phyloP scores from a whole-genome alignment of 2,329 filamentous ascomycete species.

The Ophiostoma triangulosporum region DNA sequence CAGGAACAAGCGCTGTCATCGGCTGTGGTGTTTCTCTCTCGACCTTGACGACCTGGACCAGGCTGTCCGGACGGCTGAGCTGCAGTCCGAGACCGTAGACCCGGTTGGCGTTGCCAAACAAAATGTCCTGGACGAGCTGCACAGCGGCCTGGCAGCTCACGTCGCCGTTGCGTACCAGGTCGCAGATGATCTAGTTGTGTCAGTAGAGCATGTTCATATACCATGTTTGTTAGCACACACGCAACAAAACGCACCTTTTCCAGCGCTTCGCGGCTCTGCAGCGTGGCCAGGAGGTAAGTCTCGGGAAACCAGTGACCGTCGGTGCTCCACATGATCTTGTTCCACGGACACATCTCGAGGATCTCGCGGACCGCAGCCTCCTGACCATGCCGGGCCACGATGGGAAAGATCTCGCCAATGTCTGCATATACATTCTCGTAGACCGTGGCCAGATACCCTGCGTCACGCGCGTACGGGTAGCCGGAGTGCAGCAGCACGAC shows the following conservation, averaged over 20 bases:
- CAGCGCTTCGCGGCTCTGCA: slow-evolving; percentile 58
- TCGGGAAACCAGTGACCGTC: slow-evolving; percentile 72
- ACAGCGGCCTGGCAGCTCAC: slow-evolving; percentile 49
- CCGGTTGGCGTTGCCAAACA: slow-evolving; percentile 67
- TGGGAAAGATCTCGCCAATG: slow-evolving; percentile 71
- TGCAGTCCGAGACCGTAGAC: slow-evolving; percentile 51
- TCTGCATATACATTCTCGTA: slow-evolving; percentile 74
- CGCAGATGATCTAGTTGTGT: slow-evolving; percentile 42
- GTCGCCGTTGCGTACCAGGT: slow-evolving; percentile 52
- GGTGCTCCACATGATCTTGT: slow-evolving; percentile 67
- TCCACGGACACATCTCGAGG: slow-evolving; percentile 60
- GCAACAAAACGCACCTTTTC: slow-evolving; percentile 37
- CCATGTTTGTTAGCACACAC: too few relatives aligned
- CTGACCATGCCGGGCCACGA: slow-evolving; percentile 63
- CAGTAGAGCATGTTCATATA: too few relatives aligned
- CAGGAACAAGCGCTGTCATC: not conserved
- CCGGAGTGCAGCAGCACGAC: slow-evolving; percentile 69
- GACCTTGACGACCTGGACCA: not conserved
- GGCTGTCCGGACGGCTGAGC: slow-evolving; percentile 18
- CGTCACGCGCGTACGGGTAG: slow-evolving; percentile 69
- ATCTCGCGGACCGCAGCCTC: slow-evolving; percentile 56
- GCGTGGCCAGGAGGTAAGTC: slow-evolving; percentile 59
- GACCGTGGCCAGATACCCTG: slow-evolving; percentile 62
- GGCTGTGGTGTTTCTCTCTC: not conserved
- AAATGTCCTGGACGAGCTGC: slow-evolving; percentile 48